A percentile compares a stretch with the other conserved stretches of the same genome.
Conservation (phyloP, 2,329 filamentous ascomycete genomes). For the Paracoccidioides brasiliensis region DNA sequence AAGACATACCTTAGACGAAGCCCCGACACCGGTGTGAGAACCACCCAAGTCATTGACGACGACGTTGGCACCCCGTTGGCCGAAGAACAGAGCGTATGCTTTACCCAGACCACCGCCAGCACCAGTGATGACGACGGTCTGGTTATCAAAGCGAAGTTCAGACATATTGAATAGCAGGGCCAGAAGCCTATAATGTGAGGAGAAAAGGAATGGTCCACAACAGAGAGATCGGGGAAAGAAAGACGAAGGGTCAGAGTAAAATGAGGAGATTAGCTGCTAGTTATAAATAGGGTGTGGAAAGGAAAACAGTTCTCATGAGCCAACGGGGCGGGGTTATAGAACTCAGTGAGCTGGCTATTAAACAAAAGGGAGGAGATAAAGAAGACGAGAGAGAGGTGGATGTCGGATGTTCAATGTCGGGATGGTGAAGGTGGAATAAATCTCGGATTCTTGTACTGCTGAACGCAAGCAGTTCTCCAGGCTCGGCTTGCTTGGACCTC, state of each 20-base stretch:
- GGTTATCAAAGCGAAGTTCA: constrained; percentile 72
- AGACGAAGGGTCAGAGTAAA: background rate
- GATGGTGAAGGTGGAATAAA: background rate
- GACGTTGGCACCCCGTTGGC: constrained; percentile 77
- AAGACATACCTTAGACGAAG: constrained; percentile 60
- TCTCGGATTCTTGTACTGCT: background rate
- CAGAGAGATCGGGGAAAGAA: constrained; percentile 5
- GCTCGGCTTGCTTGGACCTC: background rate
- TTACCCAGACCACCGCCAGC: constrained; percentile 72
- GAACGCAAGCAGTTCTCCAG: background rate
- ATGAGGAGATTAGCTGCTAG: background rate
- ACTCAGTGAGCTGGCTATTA: background rate
- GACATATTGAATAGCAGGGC: constrained; percentile 37
- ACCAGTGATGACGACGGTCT: constrained; percentile 79
- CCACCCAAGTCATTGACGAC: constrained; percentile 94
- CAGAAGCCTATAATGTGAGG: background rate
- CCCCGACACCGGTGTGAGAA: constrained; percentile 86
- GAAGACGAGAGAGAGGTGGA: background rate
- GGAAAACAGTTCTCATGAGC: background rate
- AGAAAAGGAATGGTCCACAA: constrained; percentile 7
- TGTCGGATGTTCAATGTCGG: background rate
- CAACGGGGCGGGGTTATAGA: background rate
- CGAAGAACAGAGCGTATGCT: constrained; percentile 81
- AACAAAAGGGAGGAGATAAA: background rate
- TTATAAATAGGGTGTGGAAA: background rate